Evolutionary conservation across 352 stramenopile species (phyloP).

Genomic region (Globisporangium spiculum): DNA sequence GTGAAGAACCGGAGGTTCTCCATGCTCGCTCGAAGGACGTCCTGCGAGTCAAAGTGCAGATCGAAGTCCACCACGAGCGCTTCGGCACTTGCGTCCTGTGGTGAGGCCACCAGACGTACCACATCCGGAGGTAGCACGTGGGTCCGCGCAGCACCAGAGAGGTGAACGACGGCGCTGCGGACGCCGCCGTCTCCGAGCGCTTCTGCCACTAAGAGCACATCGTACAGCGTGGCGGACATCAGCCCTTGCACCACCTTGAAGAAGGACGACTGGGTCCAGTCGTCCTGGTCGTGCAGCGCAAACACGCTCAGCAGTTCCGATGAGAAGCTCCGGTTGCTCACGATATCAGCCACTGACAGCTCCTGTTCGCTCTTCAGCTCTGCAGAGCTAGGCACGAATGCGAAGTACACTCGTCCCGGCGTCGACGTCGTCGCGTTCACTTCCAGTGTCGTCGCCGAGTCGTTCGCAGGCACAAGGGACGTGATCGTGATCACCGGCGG

Average conservation of each 20-base stretch:
- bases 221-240: conserved; percentile 52
- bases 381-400: conserved; percentile 33
- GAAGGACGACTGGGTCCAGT: conserved; percentile 27
- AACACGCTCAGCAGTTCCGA: conserved; percentile 24
- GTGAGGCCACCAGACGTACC: conserved; percentile 1
- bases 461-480: conserved; percentile 27
- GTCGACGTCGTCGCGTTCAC: conserved; percentile 36
- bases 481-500: conserved; percentile 32
- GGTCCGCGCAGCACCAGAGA: conserved; percentile 35
- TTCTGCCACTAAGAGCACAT: conserved; percentile 57
- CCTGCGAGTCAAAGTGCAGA: conserved; percentile 37
- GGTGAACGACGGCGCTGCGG: conserved; percentile 34
- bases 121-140: conserved; percentile 56
- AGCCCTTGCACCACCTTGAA: conserved; percentile 29
- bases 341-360: conserved; percentile 27
- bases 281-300: conserved; percentile 19
- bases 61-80: conserved; percentile 40
- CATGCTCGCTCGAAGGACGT: conserved; percentile 29
- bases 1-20: conserved; percentile 35
- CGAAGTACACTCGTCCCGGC: conserved; percentile 47
- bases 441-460: conserved; percentile 28
- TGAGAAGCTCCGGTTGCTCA: conserved; percentile 22
- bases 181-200: conserved; percentile 48
- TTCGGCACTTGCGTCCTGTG: conserved; percentile 40
- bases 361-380: conserved; percentile 1